Percentiles rank a stretch among this genome's conserved stretches.
Conservation (phyloP, 306 rosid genomes). For the Abrus precatorius region DNA sequence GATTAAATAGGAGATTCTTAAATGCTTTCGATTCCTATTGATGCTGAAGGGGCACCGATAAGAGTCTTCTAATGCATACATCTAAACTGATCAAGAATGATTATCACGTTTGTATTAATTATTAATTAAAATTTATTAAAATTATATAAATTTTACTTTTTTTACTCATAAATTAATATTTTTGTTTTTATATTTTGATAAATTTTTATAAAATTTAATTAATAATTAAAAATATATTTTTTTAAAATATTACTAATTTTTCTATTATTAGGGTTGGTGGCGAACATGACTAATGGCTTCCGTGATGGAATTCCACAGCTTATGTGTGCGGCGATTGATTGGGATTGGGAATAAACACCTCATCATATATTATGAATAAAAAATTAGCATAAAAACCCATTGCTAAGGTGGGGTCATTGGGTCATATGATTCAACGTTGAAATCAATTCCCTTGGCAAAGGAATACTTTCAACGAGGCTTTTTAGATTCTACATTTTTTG, state of each 20-base stretch:
- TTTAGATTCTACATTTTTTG: background rate
- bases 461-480: conserved; percentile 5
- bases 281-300: conserved; percentile 34
- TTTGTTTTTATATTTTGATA: too few species aligned
- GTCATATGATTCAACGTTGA: background rate
- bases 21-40: background rate
- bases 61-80: background rate
- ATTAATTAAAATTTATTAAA: too few species aligned
- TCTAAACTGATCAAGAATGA: background rate
- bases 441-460: background rate
- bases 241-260: too few species aligned
- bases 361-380: background rate
- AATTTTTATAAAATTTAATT: too few species aligned
- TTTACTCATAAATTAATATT: too few species aligned
- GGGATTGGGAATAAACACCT: conserved; percentile 16
- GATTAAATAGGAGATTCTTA: background rate
- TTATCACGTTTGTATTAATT: background rate
- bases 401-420: background rate
- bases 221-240: too few species aligned
- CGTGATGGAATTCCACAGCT: conserved; percentile 43
- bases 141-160: too few species aligned
- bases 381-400: conserved; percentile 4
- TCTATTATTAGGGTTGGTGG: background rate
- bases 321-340: conserved; percentile 12
- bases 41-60: background rate